Evolutionary conservation across 2,329 filamentous ascomycete genomes (phyloP).

Genomic region (Penicillium sp.): DNA sequence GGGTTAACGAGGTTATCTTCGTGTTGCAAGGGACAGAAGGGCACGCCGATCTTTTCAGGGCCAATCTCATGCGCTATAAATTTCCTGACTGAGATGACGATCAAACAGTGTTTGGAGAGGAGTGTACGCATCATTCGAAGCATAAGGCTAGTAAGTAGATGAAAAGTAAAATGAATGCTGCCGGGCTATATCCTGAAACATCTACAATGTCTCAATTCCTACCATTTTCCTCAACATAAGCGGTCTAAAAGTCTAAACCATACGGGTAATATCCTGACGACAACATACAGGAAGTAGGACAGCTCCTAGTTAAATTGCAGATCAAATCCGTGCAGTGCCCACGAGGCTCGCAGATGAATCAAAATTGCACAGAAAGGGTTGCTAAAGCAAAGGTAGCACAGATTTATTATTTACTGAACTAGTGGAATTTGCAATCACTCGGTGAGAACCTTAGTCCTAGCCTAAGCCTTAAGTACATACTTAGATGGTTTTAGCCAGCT

Average conservation of each 20-base stretch:
- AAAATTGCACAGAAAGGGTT: neutral
- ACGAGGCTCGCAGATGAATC: neutral
- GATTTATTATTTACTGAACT: neutral
- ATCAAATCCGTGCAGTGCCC: neutral
- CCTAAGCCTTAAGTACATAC: neutral
- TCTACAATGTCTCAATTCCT: neutral
- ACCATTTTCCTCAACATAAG: neutral
- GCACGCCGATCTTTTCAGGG: neutral
- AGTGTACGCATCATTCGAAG: neutral
- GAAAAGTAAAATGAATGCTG: neutral
- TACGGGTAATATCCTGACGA: neutral
- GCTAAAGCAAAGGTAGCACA: neutral
- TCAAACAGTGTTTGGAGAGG: neutral
- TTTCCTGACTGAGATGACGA: neutral
- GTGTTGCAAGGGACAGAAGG: no score
- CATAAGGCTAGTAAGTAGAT: neutral
- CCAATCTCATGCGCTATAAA: neutral
- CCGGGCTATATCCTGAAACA: neutral
- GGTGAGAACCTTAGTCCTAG: slow-evolving; percentile 10
- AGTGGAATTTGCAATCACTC: neutral
- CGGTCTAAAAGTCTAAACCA: neutral
- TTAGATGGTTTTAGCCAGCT: neutral
- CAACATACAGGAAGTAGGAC: neutral
- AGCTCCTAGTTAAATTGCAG: neutral
- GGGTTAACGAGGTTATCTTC: neutral